Evolutionary conservation across 164 flowering plant species (phyloP).

Genomic region (Brasenia schreberi): DNA sequence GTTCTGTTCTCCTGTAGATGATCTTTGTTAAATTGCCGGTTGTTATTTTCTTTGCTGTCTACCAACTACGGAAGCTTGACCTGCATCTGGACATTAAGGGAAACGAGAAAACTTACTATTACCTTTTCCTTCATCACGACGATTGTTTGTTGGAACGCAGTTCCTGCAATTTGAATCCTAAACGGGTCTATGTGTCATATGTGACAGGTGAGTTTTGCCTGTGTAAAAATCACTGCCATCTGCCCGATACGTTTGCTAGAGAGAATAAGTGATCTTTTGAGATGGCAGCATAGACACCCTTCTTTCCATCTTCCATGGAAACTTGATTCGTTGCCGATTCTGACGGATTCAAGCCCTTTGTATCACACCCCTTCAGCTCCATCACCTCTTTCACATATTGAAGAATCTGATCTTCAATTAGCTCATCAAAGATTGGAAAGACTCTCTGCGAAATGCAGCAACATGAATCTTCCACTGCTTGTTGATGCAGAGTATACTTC

Average conservation of each 20-base stretch:
- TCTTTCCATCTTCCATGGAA: conserved; percentile 77
- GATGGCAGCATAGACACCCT: conserved; percentile 69
- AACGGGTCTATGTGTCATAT: not conserved
- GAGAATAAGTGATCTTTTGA: conserved; percentile 56
- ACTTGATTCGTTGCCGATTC: conserved; percentile 39
- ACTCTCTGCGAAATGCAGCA: conserved; percentile 34
- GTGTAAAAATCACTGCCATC: conserved; percentile 79
- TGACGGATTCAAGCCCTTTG: conserved; percentile 51
- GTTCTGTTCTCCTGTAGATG: not conserved
- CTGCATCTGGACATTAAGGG: not conserved
- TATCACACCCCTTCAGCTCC: conserved; percentile 60
- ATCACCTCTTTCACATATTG: conserved; percentile 40
- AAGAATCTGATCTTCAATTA: conserved; percentile 47
- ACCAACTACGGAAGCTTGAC: not conserved
- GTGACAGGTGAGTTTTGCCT: conserved; percentile 60
- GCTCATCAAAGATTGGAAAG: conserved; percentile 34
- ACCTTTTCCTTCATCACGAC: too few species aligned
- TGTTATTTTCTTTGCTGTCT: not conserved
- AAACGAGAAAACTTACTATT: not conserved
- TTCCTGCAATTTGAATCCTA: too few species aligned
- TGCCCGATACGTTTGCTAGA: conserved; percentile 47
- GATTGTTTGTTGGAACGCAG: too few species aligned
- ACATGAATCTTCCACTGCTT: conserved; percentile 33
- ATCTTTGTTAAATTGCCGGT: not conserved
- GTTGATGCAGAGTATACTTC: conserved; percentile 81